These are phyloP conservation scores for Globisporangium uncinulatum DNA, from an alignment of 352 stramenopile genomes.

Conservation along the genomic window DNA sequence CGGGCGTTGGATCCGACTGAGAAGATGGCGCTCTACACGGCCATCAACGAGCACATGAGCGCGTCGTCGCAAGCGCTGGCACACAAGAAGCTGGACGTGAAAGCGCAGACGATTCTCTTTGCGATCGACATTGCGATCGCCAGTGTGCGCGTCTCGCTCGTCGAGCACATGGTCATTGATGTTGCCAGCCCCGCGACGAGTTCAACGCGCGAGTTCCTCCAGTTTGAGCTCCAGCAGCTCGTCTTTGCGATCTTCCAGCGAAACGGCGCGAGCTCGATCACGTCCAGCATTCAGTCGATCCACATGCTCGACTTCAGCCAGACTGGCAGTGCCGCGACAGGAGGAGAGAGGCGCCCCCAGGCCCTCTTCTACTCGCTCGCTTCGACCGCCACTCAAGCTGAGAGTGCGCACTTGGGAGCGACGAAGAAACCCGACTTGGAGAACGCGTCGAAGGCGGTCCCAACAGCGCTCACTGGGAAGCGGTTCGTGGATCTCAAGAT, in stretches of 20 bases:
- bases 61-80: slow-evolving; percentile 40
- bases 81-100: slow-evolving; percentile 34
- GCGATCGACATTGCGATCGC: slow-evolving; percentile 57
- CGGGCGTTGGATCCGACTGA: slow-evolving; percentile 32
- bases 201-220: slow-evolving; percentile 48
- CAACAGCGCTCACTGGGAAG: slow-evolving; percentile 12
- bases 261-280: slow-evolving; percentile 37
- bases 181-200: neutral
- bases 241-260: slow-evolving; percentile 60
- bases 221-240: slow-evolving; percentile 66
- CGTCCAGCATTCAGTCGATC: slow-evolving; percentile 49
- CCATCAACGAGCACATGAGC: slow-evolving; percentile 57
- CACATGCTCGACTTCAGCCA: slow-evolving; percentile 71
- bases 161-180: slow-evolving; percentile 17
- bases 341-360: slow-evolving; percentile 17
- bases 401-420: neutral
- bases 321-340: slow-evolving; percentile 3
- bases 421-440: neutral
- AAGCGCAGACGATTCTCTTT: slow-evolving; percentile 56
- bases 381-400: neutral
- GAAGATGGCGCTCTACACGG: slow-evolving; percentile 46
- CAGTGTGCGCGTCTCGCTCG: slow-evolving; percentile 41
- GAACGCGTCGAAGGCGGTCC: neutral
- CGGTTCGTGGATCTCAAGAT: slow-evolving; percentile 50
- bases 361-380: slow-evolving; percentile 35